Percentiles rank a stretch among this genome's conserved stretches.
phyloP scores from a whole-genome alignment of 2,329 filamentous ascomycete species.

The Colletotrichum abscissum region DNA sequence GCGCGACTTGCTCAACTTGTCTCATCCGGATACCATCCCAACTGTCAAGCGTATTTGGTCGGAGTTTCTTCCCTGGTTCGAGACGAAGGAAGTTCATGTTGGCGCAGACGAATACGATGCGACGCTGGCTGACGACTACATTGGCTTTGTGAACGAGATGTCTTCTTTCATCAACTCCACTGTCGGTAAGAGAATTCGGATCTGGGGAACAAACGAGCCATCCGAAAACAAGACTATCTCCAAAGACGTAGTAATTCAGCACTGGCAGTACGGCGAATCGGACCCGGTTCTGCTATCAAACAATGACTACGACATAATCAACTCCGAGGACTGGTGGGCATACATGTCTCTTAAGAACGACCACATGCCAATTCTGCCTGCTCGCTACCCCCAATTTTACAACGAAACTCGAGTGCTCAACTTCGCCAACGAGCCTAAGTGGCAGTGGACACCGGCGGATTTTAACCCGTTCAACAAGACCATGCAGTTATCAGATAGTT shows the following conservation, averaged over 20 bases:
- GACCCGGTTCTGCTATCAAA: constrained; percentile 53
- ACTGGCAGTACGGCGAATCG: constrained; percentile 53
- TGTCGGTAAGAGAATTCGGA: constrained; percentile 56
- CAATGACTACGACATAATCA: constrained; percentile 53
- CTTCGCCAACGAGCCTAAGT: constrained; percentile 53
- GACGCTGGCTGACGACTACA: constrained; percentile 58
- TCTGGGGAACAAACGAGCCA: constrained; percentile 62
- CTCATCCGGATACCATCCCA: constrained; percentile 62
- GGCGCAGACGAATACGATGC: constrained; percentile 64
- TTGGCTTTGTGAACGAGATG: constrained; percentile 63
- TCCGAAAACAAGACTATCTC: constrained; percentile 50
- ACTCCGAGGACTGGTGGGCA: constrained; percentile 63
- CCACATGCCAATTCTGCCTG: constrained; percentile 57
- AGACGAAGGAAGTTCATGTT: constrained; percentile 63
- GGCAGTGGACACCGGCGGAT: constrained; percentile 59
- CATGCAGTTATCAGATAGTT: constrained; percentile 47
- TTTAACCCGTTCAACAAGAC: constrained; percentile 56
- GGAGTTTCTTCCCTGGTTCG: constrained; percentile 65
- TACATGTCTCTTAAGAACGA: constrained; percentile 67
- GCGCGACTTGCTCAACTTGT: constrained; percentile 62
- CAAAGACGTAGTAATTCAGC: constrained; percentile 54
- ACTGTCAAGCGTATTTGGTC: constrained; percentile 61
- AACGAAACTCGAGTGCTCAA: constrained; percentile 55
- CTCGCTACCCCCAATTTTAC: constrained; percentile 58
- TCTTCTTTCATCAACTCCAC: constrained; percentile 51